Evolutionary conservation across 352 stramenopile genomes (phyloP).

Genomic region (Pythium guiyangense): DNA sequence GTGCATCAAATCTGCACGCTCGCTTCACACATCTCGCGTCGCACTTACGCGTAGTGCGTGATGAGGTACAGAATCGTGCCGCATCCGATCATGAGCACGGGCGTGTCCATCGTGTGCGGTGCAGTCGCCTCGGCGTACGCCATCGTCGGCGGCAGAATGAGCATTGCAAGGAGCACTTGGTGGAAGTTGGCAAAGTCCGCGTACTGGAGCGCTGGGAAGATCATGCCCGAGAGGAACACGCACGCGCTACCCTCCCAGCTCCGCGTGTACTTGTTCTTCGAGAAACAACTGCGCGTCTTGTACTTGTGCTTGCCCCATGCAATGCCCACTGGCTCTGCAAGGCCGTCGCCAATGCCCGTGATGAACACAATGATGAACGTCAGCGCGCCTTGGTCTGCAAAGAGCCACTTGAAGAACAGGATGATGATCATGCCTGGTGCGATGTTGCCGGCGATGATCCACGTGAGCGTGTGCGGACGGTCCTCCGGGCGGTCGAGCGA

Average conservation of each 20-base stretch:
- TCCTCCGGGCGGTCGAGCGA: conserved; percentile 81
- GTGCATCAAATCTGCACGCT: background rate
- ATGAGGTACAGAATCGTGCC: conserved; percentile 71
- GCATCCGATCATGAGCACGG: conserved; percentile 77
- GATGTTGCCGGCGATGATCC: conserved; percentile 77
- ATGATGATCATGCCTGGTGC: conserved; percentile 62
- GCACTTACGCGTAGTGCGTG: conserved; percentile 18
- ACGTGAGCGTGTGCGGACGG: conserved; percentile 81
- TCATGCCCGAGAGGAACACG: no score
- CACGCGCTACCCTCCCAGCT: conserved; percentile 80
- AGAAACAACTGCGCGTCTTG: conserved; percentile 79
- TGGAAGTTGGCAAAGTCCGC: conserved; percentile 74
- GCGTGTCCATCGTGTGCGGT: conserved; percentile 83
- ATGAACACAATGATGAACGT: no score
- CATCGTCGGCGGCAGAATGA: conserved; percentile 77
- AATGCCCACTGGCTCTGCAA: conserved; percentile 73
- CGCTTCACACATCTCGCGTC: background rate
- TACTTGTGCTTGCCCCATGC: conserved; percentile 83
- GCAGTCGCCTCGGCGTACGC: conserved; percentile 79
- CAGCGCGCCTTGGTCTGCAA: conserved; percentile 43
- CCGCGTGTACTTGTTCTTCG: no score
- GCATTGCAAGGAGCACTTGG: conserved; percentile 73
- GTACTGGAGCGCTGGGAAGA: no score
- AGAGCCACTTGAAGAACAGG: conserved; percentile 85
- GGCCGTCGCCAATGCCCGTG: no score